Percentiles rank a stretch among this genome's conserved stretches.
Evolutionary conservation across 306 rosid species (phyloP).

Genomic region (Oemleria cerasiformis): DNA sequence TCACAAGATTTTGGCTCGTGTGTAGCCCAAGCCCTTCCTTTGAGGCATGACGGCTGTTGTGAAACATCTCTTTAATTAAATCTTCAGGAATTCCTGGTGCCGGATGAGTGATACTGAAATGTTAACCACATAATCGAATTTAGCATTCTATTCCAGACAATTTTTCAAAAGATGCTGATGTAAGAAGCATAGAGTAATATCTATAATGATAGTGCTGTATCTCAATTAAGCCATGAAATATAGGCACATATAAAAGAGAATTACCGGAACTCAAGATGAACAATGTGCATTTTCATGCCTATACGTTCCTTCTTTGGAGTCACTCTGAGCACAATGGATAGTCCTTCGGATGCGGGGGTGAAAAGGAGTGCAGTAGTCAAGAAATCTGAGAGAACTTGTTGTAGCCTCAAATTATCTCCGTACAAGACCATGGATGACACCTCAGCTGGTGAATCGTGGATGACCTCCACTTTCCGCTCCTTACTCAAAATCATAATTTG

Average conservation of each 20-base stretch:
- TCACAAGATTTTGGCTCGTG: constrained; percentile 40
- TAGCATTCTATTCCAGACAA: background rate
- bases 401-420: constrained; percentile 49
- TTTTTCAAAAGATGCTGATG: no score
- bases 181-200: no score
- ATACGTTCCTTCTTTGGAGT: constrained; percentile 33
- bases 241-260: no score
- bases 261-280: constrained; percentile 43
- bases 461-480: constrained; percentile 32
- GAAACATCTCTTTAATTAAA: constrained; percentile 42
- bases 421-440: constrained; percentile 32
- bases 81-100: constrained; percentile 37
- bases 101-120: constrained; percentile 39
- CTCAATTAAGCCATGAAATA: background rate
- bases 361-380: constrained; percentile 29
- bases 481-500: constrained; percentile 38
- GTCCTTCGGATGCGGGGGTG: constrained; percentile 31
- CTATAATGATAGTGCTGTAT: no score
- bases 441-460: constrained; percentile 35
- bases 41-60: constrained; percentile 19
- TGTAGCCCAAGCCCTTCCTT: constrained; percentile 40
- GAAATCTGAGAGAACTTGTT: constrained; percentile 36
- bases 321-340: constrained; percentile 18
- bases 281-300: constrained; percentile 37
- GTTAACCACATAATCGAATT: constrained; percentile 2